Conservation (phyloP, 2,329 filamentous ascomycete species). For the Ophiostoma ips region DNA sequence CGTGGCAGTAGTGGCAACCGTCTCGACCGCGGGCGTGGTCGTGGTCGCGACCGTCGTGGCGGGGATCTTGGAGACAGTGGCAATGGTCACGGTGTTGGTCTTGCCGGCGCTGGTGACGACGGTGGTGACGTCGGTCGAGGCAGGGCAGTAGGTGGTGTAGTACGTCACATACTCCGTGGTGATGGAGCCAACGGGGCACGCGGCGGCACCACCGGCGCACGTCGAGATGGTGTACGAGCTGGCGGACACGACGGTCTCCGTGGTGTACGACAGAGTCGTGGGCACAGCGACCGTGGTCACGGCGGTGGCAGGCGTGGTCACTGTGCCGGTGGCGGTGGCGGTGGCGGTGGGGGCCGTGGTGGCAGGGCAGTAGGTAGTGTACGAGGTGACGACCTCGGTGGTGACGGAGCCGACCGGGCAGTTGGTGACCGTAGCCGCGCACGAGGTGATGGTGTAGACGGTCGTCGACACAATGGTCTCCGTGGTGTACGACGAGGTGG, state of each 20-base stretch:
- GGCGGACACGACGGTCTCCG: neutral
- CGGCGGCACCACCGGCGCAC: neutral
- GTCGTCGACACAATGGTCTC: slow-evolving; percentile 12
- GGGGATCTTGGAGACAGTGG: neutral
- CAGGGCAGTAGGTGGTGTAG: neutral
- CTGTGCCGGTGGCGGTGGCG: neutral
- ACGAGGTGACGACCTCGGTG: slow-evolving; percentile 17
- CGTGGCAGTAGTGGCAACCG: neutral
- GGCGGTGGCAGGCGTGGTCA: neutral
- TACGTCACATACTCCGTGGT: neutral
- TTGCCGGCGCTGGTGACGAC: neutral
- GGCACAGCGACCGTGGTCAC: neutral
- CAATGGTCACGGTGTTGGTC: slow-evolving; percentile 10
- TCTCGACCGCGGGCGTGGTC: neutral
- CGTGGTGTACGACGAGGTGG: neutral
- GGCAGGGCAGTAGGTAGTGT: slow-evolving; percentile 30
- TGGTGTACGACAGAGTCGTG: neutral
- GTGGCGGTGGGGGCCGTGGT: slow-evolving; percentile 2
- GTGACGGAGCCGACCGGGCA: slow-evolving; percentile 15
- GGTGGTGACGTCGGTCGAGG: neutral
- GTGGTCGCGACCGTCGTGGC: neutral
- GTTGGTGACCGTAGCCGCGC: slow-evolving; percentile 12
- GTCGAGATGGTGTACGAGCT: slow-evolving; percentile 1
- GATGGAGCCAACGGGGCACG: neutral
- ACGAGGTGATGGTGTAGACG: slow-evolving; percentile 18